Percentiles rank a stretch among this genome's conserved stretches.
These are phyloP conservation scores for Vitis hybrid DNA, from an alignment of 177 flowering plant genomes.

Conservation along the genomic window DNA sequence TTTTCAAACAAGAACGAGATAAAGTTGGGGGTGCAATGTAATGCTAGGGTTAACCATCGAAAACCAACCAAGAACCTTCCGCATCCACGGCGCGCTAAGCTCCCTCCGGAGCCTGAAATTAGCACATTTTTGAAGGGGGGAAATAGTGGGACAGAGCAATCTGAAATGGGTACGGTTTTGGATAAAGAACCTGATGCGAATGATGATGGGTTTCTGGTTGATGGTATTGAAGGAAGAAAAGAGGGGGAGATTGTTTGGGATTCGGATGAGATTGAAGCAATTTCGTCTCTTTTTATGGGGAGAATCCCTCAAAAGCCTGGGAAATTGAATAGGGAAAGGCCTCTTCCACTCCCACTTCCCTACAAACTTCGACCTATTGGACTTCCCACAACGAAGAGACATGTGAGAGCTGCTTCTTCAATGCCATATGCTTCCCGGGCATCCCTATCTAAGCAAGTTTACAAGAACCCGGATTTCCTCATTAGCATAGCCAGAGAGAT, in stretches of 20 bases:
- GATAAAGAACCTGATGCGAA: slow-evolving; percentile 10
- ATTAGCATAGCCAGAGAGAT: slow-evolving; percentile 68
- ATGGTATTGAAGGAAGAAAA: not conserved
- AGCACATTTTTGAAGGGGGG: slow-evolving; percentile 22
- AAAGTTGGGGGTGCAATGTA: no score
- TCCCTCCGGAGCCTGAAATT: no score
- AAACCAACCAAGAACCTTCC: no score
- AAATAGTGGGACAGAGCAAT: slow-evolving; percentile 4
- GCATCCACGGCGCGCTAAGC: no score
- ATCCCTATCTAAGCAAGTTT: slow-evolving; percentile 39
- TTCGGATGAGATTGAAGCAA: slow-evolving; percentile 71
- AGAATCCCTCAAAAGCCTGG: slow-evolving; percentile 89
- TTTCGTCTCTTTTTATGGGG: slow-evolving; percentile 79
- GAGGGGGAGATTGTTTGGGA: slow-evolving; percentile 38
- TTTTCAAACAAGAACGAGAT: no score
- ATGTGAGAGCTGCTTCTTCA: slow-evolving; percentile 30
- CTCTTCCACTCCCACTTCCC: slow-evolving; percentile 85
- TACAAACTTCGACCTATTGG: slow-evolving; percentile 70
- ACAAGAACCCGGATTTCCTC: slow-evolving; percentile 72
- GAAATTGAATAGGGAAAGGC: slow-evolving; percentile 57
- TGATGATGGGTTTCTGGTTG: slow-evolving; percentile 21
- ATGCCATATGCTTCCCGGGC: slow-evolving; percentile 24
- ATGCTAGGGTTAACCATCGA: no score
- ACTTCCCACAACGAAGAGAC: slow-evolving; percentile 61
- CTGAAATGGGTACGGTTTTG: slow-evolving; percentile 6